phyloP scores from a whole-genome alignment of 2,329 filamentous ascomycete species.

The Ophiostoma sp. region DNA sequence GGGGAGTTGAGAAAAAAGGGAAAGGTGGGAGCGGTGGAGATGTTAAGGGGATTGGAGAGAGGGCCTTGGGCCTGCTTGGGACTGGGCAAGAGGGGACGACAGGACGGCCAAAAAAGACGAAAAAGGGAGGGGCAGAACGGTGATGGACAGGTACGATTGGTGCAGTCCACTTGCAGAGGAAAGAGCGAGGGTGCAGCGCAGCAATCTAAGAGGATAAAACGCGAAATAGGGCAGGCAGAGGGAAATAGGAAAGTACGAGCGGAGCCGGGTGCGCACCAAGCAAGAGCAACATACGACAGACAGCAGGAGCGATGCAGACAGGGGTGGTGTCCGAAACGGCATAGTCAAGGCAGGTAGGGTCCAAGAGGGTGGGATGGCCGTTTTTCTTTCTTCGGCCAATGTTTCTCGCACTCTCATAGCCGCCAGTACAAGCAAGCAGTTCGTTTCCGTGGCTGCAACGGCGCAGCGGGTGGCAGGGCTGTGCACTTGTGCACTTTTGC shows the following conservation, averaged over 20 bases:
- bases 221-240: background rate
- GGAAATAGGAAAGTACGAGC: background rate
- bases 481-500: conserved; percentile 1
- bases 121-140: background rate
- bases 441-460: conserved; percentile 3
- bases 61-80: background rate
- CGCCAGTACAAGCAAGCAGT: background rate
- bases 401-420: background rate
- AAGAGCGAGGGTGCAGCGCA: conserved; percentile 10
- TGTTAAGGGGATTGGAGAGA: conserved; percentile 9
- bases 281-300: background rate
- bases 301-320: background rate
- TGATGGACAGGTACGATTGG: background rate
- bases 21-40: conserved; percentile 24
- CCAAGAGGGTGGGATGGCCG: conserved; percentile 2
- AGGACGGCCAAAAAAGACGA: background rate
- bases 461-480: conserved; percentile 18
- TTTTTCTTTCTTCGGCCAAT: background rate
- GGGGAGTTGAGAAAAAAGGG: conserved; percentile 15
- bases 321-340: background rate
- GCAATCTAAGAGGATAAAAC: conserved; percentile 22
- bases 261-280: background rate
- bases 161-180: background rate
- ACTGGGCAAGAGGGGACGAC: background rate
- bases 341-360: background rate